These are phyloP conservation scores for Ascodesmis nigricans DNA, from an alignment of 495 filamentous ascomycete genomes.

Conservation along the genomic window DNA sequence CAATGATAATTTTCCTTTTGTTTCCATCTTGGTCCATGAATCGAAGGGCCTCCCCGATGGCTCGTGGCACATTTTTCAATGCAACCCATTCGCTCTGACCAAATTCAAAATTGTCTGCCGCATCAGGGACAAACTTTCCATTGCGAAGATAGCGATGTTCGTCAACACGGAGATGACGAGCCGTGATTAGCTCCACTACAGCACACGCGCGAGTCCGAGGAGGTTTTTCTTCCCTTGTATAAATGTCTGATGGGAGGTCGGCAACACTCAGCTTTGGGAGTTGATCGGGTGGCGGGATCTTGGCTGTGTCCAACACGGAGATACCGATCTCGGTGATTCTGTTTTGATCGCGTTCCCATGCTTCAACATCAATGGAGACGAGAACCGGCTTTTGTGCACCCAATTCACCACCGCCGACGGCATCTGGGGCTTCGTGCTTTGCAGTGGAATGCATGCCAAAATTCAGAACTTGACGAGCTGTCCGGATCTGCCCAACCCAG, in stretches of 20 bases:
- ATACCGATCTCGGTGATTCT: constrained; percentile 71
- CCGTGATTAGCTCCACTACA: constrained; percentile 32
- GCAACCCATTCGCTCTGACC: constrained; percentile 34
- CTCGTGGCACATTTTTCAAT: constrained; percentile 13
- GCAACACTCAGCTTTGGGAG: constrained; percentile 6
- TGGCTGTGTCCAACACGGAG: constrained; percentile 52
- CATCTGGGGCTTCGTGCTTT: neutral
- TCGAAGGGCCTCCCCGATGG: constrained; percentile 25
- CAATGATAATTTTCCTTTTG: constrained; percentile 44
- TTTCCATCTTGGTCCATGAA: constrained; percentile 13
- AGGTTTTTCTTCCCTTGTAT: constrained; percentile 31
- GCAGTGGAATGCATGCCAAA: constrained; percentile 2
- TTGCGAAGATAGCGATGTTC: constrained; percentile 49
- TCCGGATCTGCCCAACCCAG: constrained; percentile 14
- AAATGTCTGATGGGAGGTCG: constrained; percentile 16
- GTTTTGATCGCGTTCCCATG: constrained; percentile 40
- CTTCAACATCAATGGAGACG: constrained; percentile 61
- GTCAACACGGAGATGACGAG: constrained; percentile 51
- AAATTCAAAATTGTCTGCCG: constrained; percentile 54
- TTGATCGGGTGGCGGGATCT: constrained; percentile 22
- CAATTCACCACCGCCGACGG: neutral
- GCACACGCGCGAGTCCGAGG: constrained; percentile 32
- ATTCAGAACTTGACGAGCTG: constrained; percentile 12
- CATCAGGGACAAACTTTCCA: constrained; percentile 39
- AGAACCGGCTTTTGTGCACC: constrained; percentile 30